Base-by-base conservation (phyloP, 352 stramenopile genomes). In the Phytopythium vexans region DNA sequence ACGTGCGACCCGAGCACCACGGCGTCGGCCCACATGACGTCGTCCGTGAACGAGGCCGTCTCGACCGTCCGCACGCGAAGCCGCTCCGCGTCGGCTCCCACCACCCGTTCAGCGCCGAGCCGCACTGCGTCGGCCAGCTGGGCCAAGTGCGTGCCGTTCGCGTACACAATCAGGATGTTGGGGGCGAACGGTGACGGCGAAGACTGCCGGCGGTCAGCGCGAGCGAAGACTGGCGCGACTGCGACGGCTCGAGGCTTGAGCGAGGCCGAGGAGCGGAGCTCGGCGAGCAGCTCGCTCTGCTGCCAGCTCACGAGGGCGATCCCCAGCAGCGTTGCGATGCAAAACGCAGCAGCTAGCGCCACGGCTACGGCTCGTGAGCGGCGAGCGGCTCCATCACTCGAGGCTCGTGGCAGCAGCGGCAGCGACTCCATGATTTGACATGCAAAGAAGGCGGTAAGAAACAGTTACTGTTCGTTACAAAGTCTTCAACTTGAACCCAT, bases 1-100 rank as follows among this genome's bases (percentile, higher is more conserved):
- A 96, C 87, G 41, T 92, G 81, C 11, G 76, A 82, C 37, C 87
- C 87, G 16, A 96, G 74, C 41, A 96, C 80, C 11, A 96, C 64
- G 1, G 85, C 85, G 62, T 96, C 83, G 0, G 87, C 85, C 74
- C 84, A 92, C 49, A 84, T 50, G 10, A 96, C 85, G 52, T 95
- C 85, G n/a, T 80, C 62, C 7, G 62, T 35, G 49, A 94, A 94
- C n/a, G 81, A 88, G 8, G 81, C 65, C 36, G 88, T 85, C 6
- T 70, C 70, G 11, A 90, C 60, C 1, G 62, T 68, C 8, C 75
- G 76, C 21, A 84, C 72, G 45, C 85, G 86, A 35, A 88, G 46
- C 10, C 68, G 66, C 32, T 52, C 50, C 2, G 55, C 67, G 5
- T 72, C 62, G 10, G 66, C 69, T 0, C 56, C 65, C 11, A 86